phyloP scores from a whole-genome alignment of 2,329 filamentous ascomycete species.

The Fusarium domesticum region DNA sequence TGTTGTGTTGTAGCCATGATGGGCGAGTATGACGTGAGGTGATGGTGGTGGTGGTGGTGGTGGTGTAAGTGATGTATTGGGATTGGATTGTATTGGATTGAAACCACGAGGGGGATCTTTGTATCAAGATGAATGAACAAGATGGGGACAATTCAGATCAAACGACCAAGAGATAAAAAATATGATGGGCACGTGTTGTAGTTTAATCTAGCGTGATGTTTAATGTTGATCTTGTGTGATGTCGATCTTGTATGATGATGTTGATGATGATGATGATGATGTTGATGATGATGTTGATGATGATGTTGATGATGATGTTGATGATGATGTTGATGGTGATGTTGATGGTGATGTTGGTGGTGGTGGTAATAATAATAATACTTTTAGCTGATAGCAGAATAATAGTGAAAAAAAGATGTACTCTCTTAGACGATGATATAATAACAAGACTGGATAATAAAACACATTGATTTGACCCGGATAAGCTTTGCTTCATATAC shows the following conservation, averaged over 20 bases:
- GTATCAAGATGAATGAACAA: slow-evolving; percentile 13
- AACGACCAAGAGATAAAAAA: background rate
- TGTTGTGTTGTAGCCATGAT: slow-evolving; percentile 22
- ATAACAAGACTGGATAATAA: slow-evolving; percentile 5
- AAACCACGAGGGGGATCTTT: slow-evolving; percentile 5
- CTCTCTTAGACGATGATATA: too few species aligned
- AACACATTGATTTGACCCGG: slow-evolving; percentile 2
- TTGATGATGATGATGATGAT: slow-evolving; percentile 13
- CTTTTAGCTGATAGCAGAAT: background rate
- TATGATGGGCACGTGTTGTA: slow-evolving; percentile 1
- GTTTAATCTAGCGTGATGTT: background rate
- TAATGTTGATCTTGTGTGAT: slow-evolving; percentile 8
- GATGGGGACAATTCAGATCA: slow-evolving; percentile 1
- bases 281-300: background rate
- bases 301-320: slow-evolving; percentile 1
- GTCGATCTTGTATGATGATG: slow-evolving; percentile 7
- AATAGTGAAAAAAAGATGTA: slow-evolving; percentile 8
- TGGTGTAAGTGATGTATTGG: slow-evolving; percentile 2
- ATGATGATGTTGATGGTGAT: background rate
- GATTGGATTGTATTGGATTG: slow-evolving; percentile 5
- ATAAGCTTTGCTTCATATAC: slow-evolving; percentile 19
- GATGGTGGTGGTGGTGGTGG: background rate
- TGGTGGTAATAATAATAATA: too few species aligned
- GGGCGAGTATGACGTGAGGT: slow-evolving; percentile 3
- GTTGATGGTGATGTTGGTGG: too few species aligned